These are phyloP conservation scores for Dacryopinax spathularia DNA, from an alignment of 768 basidiomycete species.

Conservation along the genomic window DNA sequence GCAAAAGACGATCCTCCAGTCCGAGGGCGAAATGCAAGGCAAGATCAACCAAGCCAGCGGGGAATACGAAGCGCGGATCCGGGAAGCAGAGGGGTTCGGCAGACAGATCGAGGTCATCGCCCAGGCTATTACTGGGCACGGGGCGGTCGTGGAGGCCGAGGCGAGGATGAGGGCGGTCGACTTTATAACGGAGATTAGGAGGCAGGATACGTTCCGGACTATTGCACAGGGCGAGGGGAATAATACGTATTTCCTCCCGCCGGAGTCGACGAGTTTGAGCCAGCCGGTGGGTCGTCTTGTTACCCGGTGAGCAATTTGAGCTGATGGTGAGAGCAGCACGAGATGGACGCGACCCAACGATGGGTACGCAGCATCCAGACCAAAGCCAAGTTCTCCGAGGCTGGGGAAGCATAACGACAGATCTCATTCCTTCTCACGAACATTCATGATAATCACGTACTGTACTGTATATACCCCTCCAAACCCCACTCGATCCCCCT, in stretches of 20 bases:
- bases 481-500: too few species aligned
- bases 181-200: slow-evolving; percentile 34
- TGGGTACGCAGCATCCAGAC: not conserved
- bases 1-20: slow-evolving; percentile 40
- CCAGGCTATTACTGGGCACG: slow-evolving; percentile 24
- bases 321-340: not conserved
- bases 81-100: slow-evolving; percentile 41
- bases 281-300: not conserved
- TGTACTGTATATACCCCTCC: too few species aligned
- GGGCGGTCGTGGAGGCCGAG: slow-evolving; percentile 22
- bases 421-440: too few species aligned
- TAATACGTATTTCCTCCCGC: slow-evolving; percentile 40
- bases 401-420: too few species aligned
- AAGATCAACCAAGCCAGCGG: not conserved
- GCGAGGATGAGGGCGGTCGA: slow-evolving; percentile 30
- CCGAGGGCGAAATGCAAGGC: slow-evolving; percentile 34
- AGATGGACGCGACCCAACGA: slow-evolving; percentile 2
- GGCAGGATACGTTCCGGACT: slow-evolving; percentile 40
- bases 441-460: too few species aligned
- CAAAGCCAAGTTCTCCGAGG: not conserved
- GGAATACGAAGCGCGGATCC: slow-evolving; percentile 35
- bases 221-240: slow-evolving; percentile 38
- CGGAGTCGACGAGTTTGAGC: not conserved
- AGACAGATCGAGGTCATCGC: slow-evolving; percentile 37
- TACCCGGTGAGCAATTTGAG: not conserved